Evolutionary conservation across 106 monocot species (phyloP), one percentile per base, ranked within the genome.

Genomic region (Gastrodia elata): DNA sequence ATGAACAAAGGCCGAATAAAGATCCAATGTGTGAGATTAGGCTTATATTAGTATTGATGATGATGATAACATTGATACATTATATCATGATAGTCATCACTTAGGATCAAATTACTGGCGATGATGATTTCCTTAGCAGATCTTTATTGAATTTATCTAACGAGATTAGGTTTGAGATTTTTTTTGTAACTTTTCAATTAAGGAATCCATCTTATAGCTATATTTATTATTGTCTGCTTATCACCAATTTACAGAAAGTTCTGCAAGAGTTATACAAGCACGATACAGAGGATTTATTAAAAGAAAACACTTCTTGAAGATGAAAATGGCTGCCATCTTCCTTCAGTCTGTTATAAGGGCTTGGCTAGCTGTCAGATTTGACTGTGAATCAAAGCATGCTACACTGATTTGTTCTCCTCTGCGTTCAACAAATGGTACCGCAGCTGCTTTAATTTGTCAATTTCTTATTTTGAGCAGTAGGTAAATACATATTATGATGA

Each of bases 191-290:
- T 57, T 8, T 14, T 57, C 24, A 6, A 57, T 57, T 57, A 8
- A 25, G 26, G 22, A 26, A 57, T 57, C 26, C 4, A 25, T 26
- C 26, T 57, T 25, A 57, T 26, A 57, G 25, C 26, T 57, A 57
- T 18, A 69, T 58, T 8, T 71, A 39, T 35, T 41, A 33, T 34
- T 42, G 10, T 14, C 65, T 20, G n/a, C 32, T 48, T 6, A 68
- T 18, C 5, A 38, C 2, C 41, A 18, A 40, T 46, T 56, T 52
- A 11, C 74, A 83, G 86, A 80, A 41, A 28, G 69, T 48, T 73
- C 83, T 76, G 87, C 81, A 39, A 70, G 5, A 49, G 48, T 81
- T 71, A 78, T 87, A 64, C 87, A 87, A 43, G 58, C 73, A 73
- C 71, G 75, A 18, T 75, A 70, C 14, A 70, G 81, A 70, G 72